Conservation (phyloP, 73 alveolate species). For the Tetrahymena elliotti region DNA sequence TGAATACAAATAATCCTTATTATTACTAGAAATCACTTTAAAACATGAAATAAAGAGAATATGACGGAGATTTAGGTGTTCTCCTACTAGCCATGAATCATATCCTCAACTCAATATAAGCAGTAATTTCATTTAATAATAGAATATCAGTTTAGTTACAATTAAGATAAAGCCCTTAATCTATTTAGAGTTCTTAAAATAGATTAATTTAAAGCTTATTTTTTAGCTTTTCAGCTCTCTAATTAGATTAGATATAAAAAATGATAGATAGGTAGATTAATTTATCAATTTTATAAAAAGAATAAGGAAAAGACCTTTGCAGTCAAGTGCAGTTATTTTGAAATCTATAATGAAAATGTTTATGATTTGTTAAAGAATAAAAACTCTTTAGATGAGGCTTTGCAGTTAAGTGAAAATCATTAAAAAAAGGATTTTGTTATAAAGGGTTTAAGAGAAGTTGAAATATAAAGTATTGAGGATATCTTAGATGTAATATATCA, state of each 20-base stretch:
- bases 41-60: not conserved
- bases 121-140: not conserved
- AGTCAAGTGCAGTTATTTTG: slow-evolving; percentile 88
- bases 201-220: too few species aligned
- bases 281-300: not conserved
- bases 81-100: not conserved
- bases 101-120: not conserved
- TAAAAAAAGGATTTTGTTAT: slow-evolving; percentile 66
- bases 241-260: too few species aligned
- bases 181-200: too few species aligned
- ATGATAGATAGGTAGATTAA: not conserved
- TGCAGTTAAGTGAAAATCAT: slow-evolving; percentile 47
- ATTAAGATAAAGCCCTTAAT: too few species aligned
- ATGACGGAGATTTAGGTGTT: not conserved
- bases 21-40: not conserved
- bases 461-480: slow-evolving; percentile 60
- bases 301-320: slow-evolving; percentile 1
- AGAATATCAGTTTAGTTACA: too few species aligned
- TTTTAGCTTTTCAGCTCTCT: too few species aligned
- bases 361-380: slow-evolving; percentile 81
- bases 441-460: slow-evolving; percentile 63
- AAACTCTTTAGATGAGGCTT: slow-evolving; percentile 54
- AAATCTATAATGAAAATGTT: slow-evolving; percentile 92
- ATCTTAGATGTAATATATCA: slow-evolving; percentile 45
- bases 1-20: not conserved